phyloP scores from a whole-genome alignment of 768 basidiomycete species.

The Mycena rebaudengoi region DNA sequence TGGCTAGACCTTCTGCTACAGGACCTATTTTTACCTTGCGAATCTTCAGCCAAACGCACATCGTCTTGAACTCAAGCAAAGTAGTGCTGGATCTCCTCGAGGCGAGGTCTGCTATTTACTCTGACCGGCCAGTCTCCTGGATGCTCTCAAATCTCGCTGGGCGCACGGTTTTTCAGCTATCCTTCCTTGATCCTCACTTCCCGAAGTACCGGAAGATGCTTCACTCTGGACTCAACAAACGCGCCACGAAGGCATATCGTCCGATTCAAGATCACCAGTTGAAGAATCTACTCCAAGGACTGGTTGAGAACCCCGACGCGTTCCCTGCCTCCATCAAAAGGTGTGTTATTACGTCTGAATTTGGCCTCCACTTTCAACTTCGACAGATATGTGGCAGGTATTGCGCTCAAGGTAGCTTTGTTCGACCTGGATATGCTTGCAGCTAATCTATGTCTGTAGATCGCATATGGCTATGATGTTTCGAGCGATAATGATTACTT shows the following conservation, averaged over 20 bases:
- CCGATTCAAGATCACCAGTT: conserved; percentile 41
- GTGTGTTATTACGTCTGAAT: conserved; percentile 21
- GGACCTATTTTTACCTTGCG: conserved; percentile 52
- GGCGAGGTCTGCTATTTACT: conserved; percentile 55
- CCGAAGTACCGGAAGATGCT: conserved; percentile 47
- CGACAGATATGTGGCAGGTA: conserved; percentile 31
- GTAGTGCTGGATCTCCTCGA: conserved; percentile 57
- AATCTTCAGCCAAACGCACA: conserved; percentile 45
- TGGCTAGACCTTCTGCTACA: conserved; percentile 18
- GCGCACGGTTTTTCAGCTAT: conserved; percentile 40
- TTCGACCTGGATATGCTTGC: conserved; percentile 29
- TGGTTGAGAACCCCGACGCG: conserved; percentile 39
- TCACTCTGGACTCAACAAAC: conserved; percentile 45
- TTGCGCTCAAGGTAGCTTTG: not conserved
- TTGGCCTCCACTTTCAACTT: conserved; percentile 30
- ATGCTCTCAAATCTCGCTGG: conserved; percentile 43
- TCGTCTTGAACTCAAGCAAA: conserved; percentile 56
- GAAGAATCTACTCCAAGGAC: conserved; percentile 35
- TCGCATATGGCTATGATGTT: conserved; percentile 52
- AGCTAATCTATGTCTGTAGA: conserved; percentile 45
- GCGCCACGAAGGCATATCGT: conserved; percentile 42
- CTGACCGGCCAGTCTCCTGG: conserved; percentile 51
- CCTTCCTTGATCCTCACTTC: conserved; percentile 41
- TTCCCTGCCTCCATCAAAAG: not conserved
- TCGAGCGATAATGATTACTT: conserved; percentile 43